Percentiles rank a stretch among this genome's conserved stretches.
Evolutionary conservation across 805 yeast species (phyloP).

Genomic region (Saturnispora besseyi): DNA sequence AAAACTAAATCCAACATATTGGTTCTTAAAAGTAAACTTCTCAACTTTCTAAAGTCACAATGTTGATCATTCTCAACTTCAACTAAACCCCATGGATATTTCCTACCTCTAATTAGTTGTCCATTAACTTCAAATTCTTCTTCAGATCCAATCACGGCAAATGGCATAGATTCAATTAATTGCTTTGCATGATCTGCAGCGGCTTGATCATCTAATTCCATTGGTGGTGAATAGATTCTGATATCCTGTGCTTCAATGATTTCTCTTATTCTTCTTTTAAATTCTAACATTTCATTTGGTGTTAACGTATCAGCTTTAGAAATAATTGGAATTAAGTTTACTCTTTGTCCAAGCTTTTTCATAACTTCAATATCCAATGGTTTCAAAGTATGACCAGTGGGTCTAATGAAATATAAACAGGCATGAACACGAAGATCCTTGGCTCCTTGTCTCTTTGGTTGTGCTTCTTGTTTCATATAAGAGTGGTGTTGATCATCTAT

Average conservation of each 20-base stretch:
- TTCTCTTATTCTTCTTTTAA: conserved; percentile 70
- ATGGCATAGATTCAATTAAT: conserved; percentile 78
- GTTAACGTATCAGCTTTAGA: conserved; percentile 84
- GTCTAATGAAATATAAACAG: conserved; percentile 81
- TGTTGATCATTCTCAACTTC: conserved; percentile 82
- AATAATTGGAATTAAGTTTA: conserved; percentile 81
- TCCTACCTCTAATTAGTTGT: conserved; percentile 61
- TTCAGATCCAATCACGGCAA: conserved; percentile 74
- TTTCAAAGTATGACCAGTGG: conserved; percentile 80
- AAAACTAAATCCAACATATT: conserved; percentile 75
- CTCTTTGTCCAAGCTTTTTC: conserved; percentile 73
- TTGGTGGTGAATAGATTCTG: conserved; percentile 75
- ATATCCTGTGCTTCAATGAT: conserved; percentile 80
- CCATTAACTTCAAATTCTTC: conserved; percentile 62
- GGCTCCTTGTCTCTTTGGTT: conserved; percentile 58
- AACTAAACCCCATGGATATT: conserved; percentile 85
- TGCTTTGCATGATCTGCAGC: conserved; percentile 74
- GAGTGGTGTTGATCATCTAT: conserved; percentile 87
- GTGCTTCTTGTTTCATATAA: conserved; percentile 88
- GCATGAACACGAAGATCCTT: conserved; percentile 88
- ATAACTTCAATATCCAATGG: conserved; percentile 84
- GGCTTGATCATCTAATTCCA: conserved; percentile 65
- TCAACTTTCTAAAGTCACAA: conserved; percentile 75
- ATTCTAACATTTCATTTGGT: conserved; percentile 55
- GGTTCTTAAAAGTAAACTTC: conserved; percentile 71